These are phyloP conservation scores for Mucor racemosus DNA, from an alignment of 371 early-diverging fungal species.

Conservation along the genomic window DNA sequence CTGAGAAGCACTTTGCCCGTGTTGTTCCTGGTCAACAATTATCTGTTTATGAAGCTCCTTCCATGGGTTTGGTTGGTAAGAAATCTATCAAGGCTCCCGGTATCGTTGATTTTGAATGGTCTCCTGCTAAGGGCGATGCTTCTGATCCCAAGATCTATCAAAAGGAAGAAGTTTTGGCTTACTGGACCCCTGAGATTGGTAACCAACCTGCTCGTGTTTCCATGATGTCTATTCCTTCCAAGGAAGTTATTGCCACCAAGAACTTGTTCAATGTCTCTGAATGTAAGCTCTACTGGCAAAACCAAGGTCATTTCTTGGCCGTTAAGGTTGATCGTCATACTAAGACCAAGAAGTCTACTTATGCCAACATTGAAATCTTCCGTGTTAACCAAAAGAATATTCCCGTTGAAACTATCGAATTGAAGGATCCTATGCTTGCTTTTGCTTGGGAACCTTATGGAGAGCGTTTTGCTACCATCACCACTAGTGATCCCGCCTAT, in stretches of 20 bases:
- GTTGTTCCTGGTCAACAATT: constrained; percentile 81
- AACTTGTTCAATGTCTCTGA: constrained; percentile 94
- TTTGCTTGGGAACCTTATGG: constrained; percentile 97
- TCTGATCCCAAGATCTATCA: constrained; percentile 51
- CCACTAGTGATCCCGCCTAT: constrained; percentile 73
- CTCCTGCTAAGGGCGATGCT: constrained; percentile 59
- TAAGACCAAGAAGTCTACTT: constrained; percentile 91
- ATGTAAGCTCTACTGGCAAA: constrained; percentile 94
- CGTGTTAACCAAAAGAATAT: constrained; percentile 89
- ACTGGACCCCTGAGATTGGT: constrained; percentile 95
- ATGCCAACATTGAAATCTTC: constrained; percentile 94
- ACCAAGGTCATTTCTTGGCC: constrained; percentile 86
- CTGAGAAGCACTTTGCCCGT: constrained; percentile 93
- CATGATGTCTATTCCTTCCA: constrained; percentile 81
- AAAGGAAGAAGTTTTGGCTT: constrained; percentile 78
- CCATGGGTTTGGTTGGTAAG: constrained; percentile 93
- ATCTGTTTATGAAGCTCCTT: constrained; percentile 89
- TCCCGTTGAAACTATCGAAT: constrained; percentile 94
- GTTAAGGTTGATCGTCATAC: constrained; percentile 91
- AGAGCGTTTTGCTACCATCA: constrained; percentile 83
- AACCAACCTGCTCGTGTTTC: constrained; percentile 97
- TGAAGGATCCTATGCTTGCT: constrained; percentile 80
- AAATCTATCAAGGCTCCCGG: constrained; percentile 92
- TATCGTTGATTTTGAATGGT: constrained; percentile 93
- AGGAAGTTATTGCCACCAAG: constrained; percentile 92